Conservation (phyloP, 805 yeast genomes). For the Kluyveromyces dobzhanskii region DNA sequence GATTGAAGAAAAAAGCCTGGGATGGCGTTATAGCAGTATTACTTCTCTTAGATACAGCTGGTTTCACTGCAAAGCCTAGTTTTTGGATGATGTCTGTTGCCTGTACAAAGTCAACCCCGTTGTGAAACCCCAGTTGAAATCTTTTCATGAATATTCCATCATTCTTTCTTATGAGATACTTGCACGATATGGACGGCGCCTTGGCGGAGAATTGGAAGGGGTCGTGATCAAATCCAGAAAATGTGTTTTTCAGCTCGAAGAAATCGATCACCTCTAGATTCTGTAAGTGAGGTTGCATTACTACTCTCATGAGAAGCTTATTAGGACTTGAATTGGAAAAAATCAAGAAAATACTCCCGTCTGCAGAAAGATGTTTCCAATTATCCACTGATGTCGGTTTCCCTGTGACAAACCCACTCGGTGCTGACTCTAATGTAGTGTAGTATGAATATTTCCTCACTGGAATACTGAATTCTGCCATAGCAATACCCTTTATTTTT, state of each 20-base stretch:
- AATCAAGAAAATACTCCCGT: neutral
- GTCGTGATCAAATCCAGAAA: constrained; percentile 2
- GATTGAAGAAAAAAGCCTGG: neutral
- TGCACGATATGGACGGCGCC: constrained; percentile 23
- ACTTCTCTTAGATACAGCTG: constrained; percentile 5
- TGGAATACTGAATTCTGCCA: constrained; percentile 2
- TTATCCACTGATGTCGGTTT: constrained; percentile 10
- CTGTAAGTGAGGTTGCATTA: neutral
- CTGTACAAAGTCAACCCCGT: constrained; percentile 10
- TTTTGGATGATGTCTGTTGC: constrained; percentile 3
- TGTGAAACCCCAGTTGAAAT: constrained; percentile 19
- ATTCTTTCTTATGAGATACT: constrained; percentile 12
- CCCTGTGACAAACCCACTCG: constrained; percentile 17
- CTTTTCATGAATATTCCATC: constrained; percentile 12
- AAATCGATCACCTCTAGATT: neutral
- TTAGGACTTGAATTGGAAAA: neutral
- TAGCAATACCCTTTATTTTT: neutral
- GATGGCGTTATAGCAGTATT: neutral
- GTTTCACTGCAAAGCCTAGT: constrained; percentile 10
- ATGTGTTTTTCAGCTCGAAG: neutral
- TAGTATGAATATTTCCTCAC: constrained; percentile 15
- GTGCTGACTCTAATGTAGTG: constrained; percentile 13
- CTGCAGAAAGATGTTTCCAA: constrained; percentile 17
- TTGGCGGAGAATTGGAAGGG: constrained; percentile 18
- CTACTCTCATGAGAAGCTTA: neutral